Evolutionary conservation across 305 asterid genomes (phyloP), one percentile per base, ranked within the genome.

Genomic region (Stenogyne calaminthoides): DNA sequence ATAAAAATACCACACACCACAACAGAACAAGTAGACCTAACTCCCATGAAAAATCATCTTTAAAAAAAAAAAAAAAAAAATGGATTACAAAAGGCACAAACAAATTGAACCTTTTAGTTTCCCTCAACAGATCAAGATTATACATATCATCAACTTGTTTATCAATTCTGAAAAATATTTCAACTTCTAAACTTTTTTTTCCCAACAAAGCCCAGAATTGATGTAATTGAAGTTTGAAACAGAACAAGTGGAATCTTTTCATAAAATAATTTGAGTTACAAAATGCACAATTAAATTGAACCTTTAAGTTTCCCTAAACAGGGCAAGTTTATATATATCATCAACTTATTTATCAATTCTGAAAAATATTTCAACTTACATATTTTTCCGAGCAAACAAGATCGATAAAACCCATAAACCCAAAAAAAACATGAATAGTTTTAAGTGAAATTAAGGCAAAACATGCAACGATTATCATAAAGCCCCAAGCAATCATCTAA

Each of bases 381-480:
- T 1, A 1, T 69, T 42, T 66, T 66, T 55, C 20, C 49, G 71
- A 80, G 36, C 79, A 66, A 77, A 61, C 64, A 72, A 61, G 39
- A 32, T 69, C 57, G 54, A 64, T 7, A 49, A 70, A 74, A 70
- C 70, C 67, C 80, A 72, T 44, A 69, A 51, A 61, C 39, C 67
- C 67, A 64, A 74, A 71, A 5, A 61, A 42, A n/a, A n/a, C n/a
- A n/a, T 3, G 22, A 66, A 37, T 20, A 14, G 42, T 34, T 6
- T 32, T 32, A 34, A 57, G 47, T 65, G 52, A 47, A 46, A 76
- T 55, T 60, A 14, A 9, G 69, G 61, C 9, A 14, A 69, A 37
- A 44, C 76, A 67, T 77, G 66, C 56, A 67, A 75, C 40, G 68
- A 75, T 20, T 75, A 70, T 76, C 82, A 71, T 42, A 67, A 67